These are phyloP conservation scores for Aspergillus clavatus DNA, from an alignment of 2,329 filamentous ascomycete genomes.

Conservation along the genomic window DNA sequence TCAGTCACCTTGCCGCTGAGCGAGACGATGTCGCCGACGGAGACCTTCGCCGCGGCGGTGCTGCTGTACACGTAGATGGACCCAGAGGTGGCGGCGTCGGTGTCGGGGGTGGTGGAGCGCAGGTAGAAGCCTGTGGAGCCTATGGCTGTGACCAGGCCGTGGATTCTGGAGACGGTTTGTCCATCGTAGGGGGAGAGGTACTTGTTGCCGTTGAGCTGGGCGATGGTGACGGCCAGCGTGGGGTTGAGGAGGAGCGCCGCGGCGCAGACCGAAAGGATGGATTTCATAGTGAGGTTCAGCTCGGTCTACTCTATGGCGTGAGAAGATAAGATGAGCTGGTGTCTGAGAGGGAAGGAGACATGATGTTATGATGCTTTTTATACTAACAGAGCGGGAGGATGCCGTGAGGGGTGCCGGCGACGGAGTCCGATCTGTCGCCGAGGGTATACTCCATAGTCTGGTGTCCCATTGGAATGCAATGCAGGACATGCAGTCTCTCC, in stretches of 20 bases:
- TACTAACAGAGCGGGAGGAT: not conserved
- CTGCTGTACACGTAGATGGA: slow-evolving; percentile 61
- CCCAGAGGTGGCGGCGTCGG: slow-evolving; percentile 56
- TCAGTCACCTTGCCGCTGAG: slow-evolving; percentile 59
- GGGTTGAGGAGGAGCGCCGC: slow-evolving; percentile 5
- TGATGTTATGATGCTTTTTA: not conserved
- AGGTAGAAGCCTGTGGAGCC: slow-evolving; percentile 60
- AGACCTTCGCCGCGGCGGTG: slow-evolving; percentile 48
- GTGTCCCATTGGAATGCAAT: not conserved
- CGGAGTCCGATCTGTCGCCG: not conserved
- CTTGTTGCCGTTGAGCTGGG: slow-evolving; percentile 61
- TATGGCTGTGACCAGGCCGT: slow-evolving; percentile 62
- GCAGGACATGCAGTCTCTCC: not conserved
- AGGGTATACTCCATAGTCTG: too few species aligned
- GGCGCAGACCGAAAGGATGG: not conserved
- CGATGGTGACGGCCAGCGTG: slow-evolving; percentile 46
- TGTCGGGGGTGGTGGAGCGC: slow-evolving; percentile 55
- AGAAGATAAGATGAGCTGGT: too few species aligned
- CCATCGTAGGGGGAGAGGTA: slow-evolving; percentile 60
- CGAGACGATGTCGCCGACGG: slow-evolving; percentile 59
- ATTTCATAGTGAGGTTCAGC: too few species aligned
- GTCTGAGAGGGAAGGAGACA: too few species aligned
- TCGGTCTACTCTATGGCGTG: too few species aligned
- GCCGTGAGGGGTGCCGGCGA: not conserved
- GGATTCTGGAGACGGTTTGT: slow-evolving; percentile 54